Conservation (phyloP, 768 basidiomycete species). For the Amylocystis lapponica region DNA sequence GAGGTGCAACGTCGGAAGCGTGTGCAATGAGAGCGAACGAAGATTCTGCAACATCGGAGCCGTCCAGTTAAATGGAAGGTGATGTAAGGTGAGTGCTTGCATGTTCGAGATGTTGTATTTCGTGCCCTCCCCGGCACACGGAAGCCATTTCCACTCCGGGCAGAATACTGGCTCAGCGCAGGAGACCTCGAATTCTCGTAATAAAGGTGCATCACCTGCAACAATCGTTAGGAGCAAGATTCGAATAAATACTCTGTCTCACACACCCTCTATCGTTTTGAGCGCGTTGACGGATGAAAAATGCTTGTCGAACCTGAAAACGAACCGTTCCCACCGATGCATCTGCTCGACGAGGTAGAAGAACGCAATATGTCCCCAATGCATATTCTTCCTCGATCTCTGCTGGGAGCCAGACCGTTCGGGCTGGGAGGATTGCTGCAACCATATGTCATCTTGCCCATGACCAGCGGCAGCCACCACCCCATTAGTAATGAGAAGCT, state of each 20-base stretch:
- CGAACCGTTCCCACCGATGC: constrained; percentile 76
- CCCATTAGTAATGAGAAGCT: not conserved
- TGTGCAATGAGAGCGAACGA: constrained; percentile 54
- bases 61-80: constrained; percentile 74
- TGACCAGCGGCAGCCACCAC: not conserved
- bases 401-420: constrained; percentile 22
- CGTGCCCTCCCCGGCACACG: constrained; percentile 37
- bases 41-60: constrained; percentile 65
- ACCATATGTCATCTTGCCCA: constrained; percentile 8
- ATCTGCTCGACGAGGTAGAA: constrained; percentile 77
- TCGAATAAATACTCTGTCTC: not conserved
- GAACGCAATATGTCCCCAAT: constrained; percentile 79
- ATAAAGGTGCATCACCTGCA: constrained; percentile 64
- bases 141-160: constrained; percentile 72
- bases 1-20: constrained; percentile 56
- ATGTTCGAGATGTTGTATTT: constrained; percentile 40
- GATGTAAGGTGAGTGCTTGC: constrained; percentile 55
- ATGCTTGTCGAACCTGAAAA: constrained; percentile 74
- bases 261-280: constrained; percentile 64
- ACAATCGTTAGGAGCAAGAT: not conserved
- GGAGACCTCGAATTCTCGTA: constrained; percentile 75
- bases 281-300: constrained; percentile 71
- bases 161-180: constrained; percentile 57
- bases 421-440: constrained; percentile 12
- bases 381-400: constrained; percentile 39